Evolutionary conservation across 495 filamentous ascomycete species (phyloP).

Genomic region (Talaromyces borbonicus): DNA sequence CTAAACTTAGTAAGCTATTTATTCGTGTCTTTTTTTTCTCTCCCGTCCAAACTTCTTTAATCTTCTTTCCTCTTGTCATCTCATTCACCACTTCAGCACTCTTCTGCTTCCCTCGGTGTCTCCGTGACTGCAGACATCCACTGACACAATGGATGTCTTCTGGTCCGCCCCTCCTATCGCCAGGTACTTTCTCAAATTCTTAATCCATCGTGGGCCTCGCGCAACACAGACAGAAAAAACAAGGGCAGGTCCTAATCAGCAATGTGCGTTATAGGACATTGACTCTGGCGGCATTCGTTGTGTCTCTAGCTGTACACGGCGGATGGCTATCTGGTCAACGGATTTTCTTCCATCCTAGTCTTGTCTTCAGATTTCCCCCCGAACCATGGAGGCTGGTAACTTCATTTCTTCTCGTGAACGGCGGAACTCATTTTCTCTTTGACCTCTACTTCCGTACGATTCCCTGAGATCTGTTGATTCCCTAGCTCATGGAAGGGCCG

Average conservation of each 20-base stretch:
- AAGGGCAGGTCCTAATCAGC: conserved; percentile 27
- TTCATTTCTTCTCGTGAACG: conserved; percentile 61
- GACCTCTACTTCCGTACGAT: conserved; percentile 74
- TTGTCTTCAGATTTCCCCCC: conserved; percentile 55
- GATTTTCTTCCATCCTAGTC: conserved; percentile 47
- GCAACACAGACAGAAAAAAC: neutral
- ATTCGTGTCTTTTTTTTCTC: too few species aligned
- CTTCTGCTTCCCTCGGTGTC: neutral
- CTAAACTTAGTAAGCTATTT: too few species aligned
- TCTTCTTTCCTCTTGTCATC: neutral
- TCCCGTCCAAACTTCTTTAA: neutral
- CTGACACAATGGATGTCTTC: conserved; percentile 48
- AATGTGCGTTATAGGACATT: conserved; percentile 48
- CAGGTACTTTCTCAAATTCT: conserved; percentile 37
- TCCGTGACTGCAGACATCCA: neutral
- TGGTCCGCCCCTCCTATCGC: conserved; percentile 62
- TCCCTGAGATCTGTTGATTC: neutral
- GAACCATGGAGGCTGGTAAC: conserved; percentile 61
- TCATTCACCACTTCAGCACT: neutral
- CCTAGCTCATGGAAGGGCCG: conserved; percentile 3
- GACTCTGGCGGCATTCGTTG: conserved; percentile 53
- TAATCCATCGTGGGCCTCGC: neutral
- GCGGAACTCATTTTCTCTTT: conserved; percentile 54
- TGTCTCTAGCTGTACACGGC: conserved; percentile 53
- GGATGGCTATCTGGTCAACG: conserved; percentile 42